Conservation (phyloP, 2,329 filamentous ascomycete genomes). For the Colletotrichum cereale region DNA sequence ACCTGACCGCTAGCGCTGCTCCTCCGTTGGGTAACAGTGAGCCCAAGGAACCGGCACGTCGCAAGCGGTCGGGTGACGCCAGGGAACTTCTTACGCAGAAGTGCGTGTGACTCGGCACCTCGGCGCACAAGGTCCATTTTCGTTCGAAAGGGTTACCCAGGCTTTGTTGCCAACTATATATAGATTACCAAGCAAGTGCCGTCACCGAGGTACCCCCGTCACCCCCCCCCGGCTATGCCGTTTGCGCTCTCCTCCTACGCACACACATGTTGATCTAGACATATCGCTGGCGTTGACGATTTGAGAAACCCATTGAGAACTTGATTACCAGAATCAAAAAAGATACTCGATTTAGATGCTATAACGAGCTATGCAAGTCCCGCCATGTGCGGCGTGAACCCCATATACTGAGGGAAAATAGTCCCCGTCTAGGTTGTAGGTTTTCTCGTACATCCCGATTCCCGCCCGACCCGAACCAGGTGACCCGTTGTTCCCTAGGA, state of each 20-base stretch:
- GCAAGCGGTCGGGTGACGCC: background rate
- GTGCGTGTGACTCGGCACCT: background rate
- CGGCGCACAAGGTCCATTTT: background rate
- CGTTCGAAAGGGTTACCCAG: background rate
- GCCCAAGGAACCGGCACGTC: background rate
- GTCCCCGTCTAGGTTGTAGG: constrained; percentile 20
- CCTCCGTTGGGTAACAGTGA: background rate
- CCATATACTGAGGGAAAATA: constrained; percentile 12
- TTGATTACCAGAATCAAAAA: constrained; percentile 24
- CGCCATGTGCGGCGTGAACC: constrained; percentile 20
- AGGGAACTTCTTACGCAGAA: background rate
- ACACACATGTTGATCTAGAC: background rate
- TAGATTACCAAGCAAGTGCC: background rate
- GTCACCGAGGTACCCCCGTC: background rate
- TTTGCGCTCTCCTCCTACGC: background rate
- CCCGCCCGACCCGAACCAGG: background rate
- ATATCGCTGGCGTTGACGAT: background rate
- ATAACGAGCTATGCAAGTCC: constrained; percentile 18
- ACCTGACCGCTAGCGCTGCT: background rate
- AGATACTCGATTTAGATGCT: constrained; percentile 31
- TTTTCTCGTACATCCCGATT: background rate
- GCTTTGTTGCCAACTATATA: background rate
- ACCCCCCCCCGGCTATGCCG: too few species aligned
- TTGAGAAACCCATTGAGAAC: too few species aligned
- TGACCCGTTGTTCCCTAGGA: background rate